phyloP scores from a whole-genome alignment of 2,329 filamentous ascomycete genomes.

The Fusarium staphyleae region DNA sequence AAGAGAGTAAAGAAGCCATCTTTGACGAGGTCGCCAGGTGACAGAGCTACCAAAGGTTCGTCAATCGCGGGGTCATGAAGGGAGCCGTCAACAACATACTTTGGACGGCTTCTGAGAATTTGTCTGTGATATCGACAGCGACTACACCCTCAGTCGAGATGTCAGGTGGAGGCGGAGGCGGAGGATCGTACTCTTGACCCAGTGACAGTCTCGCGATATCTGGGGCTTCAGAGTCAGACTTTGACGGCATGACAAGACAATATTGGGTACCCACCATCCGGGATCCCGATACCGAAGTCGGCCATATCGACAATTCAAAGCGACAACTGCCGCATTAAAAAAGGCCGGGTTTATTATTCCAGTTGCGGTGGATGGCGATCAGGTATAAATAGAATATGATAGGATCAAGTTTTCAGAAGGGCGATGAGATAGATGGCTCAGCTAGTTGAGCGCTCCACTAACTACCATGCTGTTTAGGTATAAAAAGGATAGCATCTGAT shows the following conservation, averaged over 20 bases:
- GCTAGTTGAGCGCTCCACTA: constrained; percentile 16
- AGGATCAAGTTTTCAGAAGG: constrained; percentile 22
- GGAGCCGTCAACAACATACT: constrained; percentile 50
- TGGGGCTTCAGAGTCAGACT: constrained; percentile 42
- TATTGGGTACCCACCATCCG: constrained; percentile 45
- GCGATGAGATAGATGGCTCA: constrained; percentile 17
- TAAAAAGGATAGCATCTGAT: background rate
- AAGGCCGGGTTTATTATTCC: background rate
- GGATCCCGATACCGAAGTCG: constrained; percentile 46
- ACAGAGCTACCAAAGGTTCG: constrained; percentile 64
- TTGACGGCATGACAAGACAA: constrained; percentile 19
- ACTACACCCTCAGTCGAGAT: constrained; percentile 59
- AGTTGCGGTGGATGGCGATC: background rate
- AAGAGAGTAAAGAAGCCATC: constrained; percentile 95
- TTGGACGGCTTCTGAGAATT: constrained; percentile 60
- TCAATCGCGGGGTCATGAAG: constrained; percentile 21
- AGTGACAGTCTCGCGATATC: constrained; percentile 54
- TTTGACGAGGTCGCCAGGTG: constrained; percentile 85
- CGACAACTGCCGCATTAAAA: constrained; percentile 26
- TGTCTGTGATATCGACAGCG: constrained; percentile 64
- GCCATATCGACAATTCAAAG: constrained; percentile 40
- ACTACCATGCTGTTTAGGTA: constrained; percentile 3
- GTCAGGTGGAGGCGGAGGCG: constrained; percentile 48
- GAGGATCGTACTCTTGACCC: constrained; percentile 43
- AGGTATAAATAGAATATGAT: constrained; percentile 5